Base-by-base conservation (phyloP, 768 basidiomycete species). In the Kwoniella dejecticola region DNA sequence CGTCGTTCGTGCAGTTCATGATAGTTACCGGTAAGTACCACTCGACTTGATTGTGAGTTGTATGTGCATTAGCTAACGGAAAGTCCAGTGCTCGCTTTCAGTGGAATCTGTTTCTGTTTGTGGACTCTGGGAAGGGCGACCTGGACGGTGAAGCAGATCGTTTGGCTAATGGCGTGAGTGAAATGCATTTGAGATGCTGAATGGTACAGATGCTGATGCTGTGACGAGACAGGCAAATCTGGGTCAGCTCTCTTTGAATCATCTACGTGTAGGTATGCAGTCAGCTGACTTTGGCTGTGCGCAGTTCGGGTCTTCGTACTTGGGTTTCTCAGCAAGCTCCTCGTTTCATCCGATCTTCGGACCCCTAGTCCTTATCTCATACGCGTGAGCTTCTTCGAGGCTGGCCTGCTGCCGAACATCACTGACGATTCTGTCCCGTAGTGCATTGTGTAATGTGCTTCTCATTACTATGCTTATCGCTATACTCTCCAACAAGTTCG, bases 401-500 rank as follows among this genome's bases (percentile, higher is more conserved):
- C 38, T 27, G 23, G 5, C 10, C 12, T 53, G 15, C 50, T 40
- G 10, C 13, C 38, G 6, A 7, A 53, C n/a, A 55, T 40, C 53
- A n/a, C n/a, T 26, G 10, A 26, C n/a, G n/a, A n/a, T n/a, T n/a
- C n/a, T n/a, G n/a, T n/a, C n/a, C n/a, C 10, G 4, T 50, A 72
- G 71, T 5, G 72, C 70, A 2, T 53, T 78, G 24, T 75, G 76
- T 54, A 78, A 78, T 52, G 71, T 73, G 10, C 50, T 78, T 21
- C 68, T 78, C 19, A 77, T 78, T 47, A 78, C 77, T 12, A 78
- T 94, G 72, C 82, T 95, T 46, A 93, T 95, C 62, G 93, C 90
- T 7, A 90, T 94, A 47, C 79, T 96, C 30, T 92, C 91, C 4
- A 93, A 93, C 74, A 92, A 91, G 0, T 91, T 91, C 60, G 89